A percentile compares a stretch with the other conserved stretches of the same genome.
Conservation (phyloP, 306 rosid genomes). For the Abrus precatorius region DNA sequence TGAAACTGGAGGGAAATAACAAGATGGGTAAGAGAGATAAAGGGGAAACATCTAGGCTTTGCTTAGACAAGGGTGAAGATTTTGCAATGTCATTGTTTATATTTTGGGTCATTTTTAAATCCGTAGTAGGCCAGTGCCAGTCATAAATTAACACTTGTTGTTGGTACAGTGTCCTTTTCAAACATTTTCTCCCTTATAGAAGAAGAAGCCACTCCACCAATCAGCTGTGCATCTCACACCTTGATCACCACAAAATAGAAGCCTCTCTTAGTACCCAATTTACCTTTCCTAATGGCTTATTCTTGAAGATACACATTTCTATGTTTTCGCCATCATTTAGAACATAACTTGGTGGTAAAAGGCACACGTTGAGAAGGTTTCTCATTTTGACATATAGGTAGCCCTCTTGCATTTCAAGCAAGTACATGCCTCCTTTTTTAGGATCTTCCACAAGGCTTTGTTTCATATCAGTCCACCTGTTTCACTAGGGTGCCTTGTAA, state of each 20-base stretch:
- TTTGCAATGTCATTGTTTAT: not conserved
- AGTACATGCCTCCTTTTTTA: constrained; percentile 42
- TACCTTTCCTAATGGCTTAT: constrained; percentile 38
- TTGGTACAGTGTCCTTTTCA: constrained; percentile 80
- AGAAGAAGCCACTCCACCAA: constrained; percentile 77
- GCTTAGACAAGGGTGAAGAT: constrained; percentile 84
- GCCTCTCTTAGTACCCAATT: constrained; percentile 39
- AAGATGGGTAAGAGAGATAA: constrained; percentile 36
- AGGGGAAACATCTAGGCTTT: constrained; percentile 47
- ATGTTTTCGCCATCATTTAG: constrained; percentile 35
- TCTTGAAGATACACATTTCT: constrained; percentile 43
- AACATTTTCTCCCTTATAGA: constrained; percentile 58
- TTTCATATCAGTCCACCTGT: constrained; percentile 49
- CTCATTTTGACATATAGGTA: constrained; percentile 53
- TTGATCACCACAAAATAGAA: constrained; percentile 41
- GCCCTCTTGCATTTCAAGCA: constrained; percentile 66
- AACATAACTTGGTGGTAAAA: constrained; percentile 42
- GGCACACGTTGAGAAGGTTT: constrained; percentile 43
- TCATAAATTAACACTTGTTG: constrained; percentile 55
- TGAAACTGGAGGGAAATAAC: constrained; percentile 48
- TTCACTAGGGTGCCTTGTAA: constrained; percentile 80
- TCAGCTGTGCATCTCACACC: constrained; percentile 61
- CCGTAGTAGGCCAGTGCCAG: constrained; percentile 55
- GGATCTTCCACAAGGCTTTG: constrained; percentile 58
- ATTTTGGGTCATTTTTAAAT: constrained; percentile 53